These are phyloP conservation scores for Arthroderma sp. DNA, from an alignment of 2,329 filamentous ascomycete genomes.

Conservation along the genomic window DNA sequence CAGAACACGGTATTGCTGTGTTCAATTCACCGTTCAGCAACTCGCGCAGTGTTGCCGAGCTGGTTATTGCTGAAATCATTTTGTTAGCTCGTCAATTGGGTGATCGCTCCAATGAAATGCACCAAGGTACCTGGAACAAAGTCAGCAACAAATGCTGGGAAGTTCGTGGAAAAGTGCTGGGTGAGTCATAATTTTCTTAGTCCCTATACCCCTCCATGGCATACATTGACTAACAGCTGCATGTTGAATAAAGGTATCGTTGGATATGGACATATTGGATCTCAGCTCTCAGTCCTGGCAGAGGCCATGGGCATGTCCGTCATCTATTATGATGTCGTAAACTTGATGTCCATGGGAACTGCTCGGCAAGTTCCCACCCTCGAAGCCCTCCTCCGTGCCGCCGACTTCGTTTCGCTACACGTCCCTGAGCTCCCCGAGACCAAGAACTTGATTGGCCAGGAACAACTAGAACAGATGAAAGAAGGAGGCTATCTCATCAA, in stretches of 20 bases:
- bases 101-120: conserved; percentile 88
- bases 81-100: conserved; percentile 78
- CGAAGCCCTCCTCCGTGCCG: conserved; percentile 58
- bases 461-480: conserved; percentile 81
- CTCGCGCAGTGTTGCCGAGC: conserved; percentile 88
- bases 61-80: conserved; percentile 92
- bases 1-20: conserved; percentile 63
- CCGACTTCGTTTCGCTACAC: conserved; percentile 90
- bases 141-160: conserved; percentile 96
- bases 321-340: conserved; percentile 91
- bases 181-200: conserved; percentile 29
- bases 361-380: conserved; percentile 70
- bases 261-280: conserved; percentile 94
- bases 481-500: conserved; percentile 89
- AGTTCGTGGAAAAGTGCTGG: conserved; percentile 90
- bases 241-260: conserved; percentile 52
- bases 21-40: conserved; percentile 99
- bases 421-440: conserved; percentile 91
- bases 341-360: conserved; percentile 86
- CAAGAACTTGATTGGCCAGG: conserved; percentile 72
- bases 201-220: conserved; percentile 1
- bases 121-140: conserved; percentile 94
- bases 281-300: conserved; percentile 85
- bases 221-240: conserved; percentile 8
- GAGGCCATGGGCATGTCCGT: conserved; percentile 98